Evolutionary conservation across 768 basidiomycete genomes (phyloP), one percentile per base, ranked within the genome.

Genomic region (Termitomyces sp.): DNA sequence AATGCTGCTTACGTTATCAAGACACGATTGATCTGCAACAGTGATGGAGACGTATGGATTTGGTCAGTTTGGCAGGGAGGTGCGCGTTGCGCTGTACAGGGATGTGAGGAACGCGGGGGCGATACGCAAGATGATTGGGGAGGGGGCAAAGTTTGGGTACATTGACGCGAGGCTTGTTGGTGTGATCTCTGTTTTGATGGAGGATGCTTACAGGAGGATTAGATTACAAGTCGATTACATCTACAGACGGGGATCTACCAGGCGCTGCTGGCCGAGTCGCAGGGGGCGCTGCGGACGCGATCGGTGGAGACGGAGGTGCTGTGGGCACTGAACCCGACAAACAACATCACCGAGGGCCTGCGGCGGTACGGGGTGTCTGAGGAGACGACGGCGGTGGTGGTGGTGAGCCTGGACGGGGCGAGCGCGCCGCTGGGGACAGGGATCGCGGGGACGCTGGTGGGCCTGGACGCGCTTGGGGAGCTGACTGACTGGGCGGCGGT

Each of bases 271-370:
- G 83, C 92, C 0, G 77, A 82, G 30, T 69, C 80, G 3, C 80
- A 86, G 43, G 77, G 75, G 22, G 66, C 74, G 0, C 75, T 96
- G 57, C 79, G 87, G 48, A 94, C 95, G 1, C 92, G 88, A 73
- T 92, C 93, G 1, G 73, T 94, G 0, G 94, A 98, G 67, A 93
- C 93, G 0, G 95, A 98, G 70, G 80, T 98, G 52, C 76, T 98
- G n/a, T 94, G 89, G 79, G 73, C 82, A 22, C 75, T 98, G 49
- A 92, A 90, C 62, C 93, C 94, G 2, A 91, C 86, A 5, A 90
- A 92, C 62, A 97, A 95, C 68, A 98, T 98, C 53, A 83, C 88
- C 2, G 94, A 98, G 65, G 88, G 89, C 0, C 83, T 98, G 59
- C 80, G 84, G 51, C 83, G 91, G 57, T 96, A 93, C 65, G 95